Evolutionary conservation across 2,329 filamentous ascomycete genomes (phyloP).

Genomic region (Fusarium guadeloupense): DNA sequence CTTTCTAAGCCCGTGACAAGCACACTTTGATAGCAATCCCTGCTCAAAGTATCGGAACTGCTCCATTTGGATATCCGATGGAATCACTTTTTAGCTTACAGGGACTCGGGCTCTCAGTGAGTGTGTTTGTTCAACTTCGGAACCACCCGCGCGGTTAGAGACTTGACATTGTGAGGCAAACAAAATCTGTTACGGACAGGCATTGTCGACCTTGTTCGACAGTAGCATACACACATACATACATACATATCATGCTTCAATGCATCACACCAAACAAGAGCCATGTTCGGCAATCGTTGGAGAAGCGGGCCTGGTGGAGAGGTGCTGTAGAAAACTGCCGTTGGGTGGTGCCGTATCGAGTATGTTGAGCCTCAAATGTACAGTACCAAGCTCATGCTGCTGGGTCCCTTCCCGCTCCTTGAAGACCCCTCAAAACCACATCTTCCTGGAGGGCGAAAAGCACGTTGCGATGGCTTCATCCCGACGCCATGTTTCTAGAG

Average conservation of each 20-base stretch:
- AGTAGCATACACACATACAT: slow-evolving; percentile 6
- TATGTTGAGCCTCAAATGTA: slow-evolving; percentile 41
- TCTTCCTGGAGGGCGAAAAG: slow-evolving; percentile 22
- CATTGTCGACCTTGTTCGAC: slow-evolving; percentile 10
- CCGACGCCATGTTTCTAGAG: neutral
- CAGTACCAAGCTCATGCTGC: slow-evolving; percentile 34
- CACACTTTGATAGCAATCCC: slow-evolving; percentile 38
- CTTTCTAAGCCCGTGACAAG: slow-evolving; percentile 31
- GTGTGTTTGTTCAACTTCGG: slow-evolving; percentile 1
- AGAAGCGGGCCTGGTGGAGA: slow-evolving; percentile 45
- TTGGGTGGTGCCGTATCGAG: slow-evolving; percentile 39
- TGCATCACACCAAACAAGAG: slow-evolving; percentile 32
- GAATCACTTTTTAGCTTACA: slow-evolving; percentile 29
- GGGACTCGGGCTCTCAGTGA: neutral
- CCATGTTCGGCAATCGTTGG: slow-evolving; percentile 45
- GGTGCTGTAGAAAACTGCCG: slow-evolving; percentile 39
- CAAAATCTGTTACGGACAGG: slow-evolving; percentile 1
- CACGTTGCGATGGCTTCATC: slow-evolving; percentile 40
- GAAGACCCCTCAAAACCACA: slow-evolving; percentile 39
- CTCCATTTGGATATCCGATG: slow-evolving; percentile 42
- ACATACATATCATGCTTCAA: slow-evolving; percentile 17
- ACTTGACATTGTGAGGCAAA: neutral
- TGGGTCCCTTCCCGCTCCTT: slow-evolving; percentile 41
- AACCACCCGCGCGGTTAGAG: slow-evolving; percentile 9
- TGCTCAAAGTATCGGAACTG: slow-evolving; percentile 38